phyloP scores from a whole-genome alignment of 192 early-diverging fungal genomes.

The Podila minutissima region DNA sequence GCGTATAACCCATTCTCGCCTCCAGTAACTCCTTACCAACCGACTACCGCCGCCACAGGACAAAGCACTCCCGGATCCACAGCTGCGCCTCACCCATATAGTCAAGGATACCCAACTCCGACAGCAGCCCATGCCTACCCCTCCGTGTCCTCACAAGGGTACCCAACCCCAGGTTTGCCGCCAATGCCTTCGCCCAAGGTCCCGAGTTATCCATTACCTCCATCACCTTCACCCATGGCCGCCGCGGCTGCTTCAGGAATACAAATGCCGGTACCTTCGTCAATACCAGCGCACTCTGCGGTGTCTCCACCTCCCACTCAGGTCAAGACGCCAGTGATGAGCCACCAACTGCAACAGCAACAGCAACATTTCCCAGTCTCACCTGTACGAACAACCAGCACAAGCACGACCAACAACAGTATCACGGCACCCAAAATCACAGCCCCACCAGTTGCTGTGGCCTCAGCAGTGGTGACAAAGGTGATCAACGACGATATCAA shows the following conservation, averaged over 20 bases:
- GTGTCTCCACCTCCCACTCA: neutral
- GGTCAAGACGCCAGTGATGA: constrained; percentile 9
- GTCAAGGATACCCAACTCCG: constrained; percentile 39
- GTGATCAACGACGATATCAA: neutral
- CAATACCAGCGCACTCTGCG: neutral
- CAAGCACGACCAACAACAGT: neutral
- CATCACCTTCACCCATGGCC: constrained; percentile 7
- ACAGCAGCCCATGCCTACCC: constrained; percentile 25
- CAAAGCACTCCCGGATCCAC: neutral
- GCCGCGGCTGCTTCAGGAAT: neutral
- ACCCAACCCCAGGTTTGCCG: constrained; percentile 26
- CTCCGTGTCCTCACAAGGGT: constrained; percentile 18
- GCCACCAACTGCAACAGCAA: constrained; percentile 15
- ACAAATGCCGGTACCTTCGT: constrained; percentile 17
- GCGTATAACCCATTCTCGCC: constrained; percentile 12
- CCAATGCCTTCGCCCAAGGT: constrained; percentile 24
- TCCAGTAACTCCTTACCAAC: constrained; percentile 9
- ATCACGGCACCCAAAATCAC: neutral
- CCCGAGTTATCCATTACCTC: constrained; percentile 27
- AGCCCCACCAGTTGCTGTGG: neutral
- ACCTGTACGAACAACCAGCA: neutral
- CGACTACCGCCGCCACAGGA: neutral
- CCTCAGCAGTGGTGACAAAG: neutral
- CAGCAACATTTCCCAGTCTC: neutral
- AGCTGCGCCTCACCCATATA: constrained; percentile 28